phyloP scores from a whole-genome alignment of 2,329 filamentous ascomycete species.

The Cladosporium sphaerospermum region DNA sequence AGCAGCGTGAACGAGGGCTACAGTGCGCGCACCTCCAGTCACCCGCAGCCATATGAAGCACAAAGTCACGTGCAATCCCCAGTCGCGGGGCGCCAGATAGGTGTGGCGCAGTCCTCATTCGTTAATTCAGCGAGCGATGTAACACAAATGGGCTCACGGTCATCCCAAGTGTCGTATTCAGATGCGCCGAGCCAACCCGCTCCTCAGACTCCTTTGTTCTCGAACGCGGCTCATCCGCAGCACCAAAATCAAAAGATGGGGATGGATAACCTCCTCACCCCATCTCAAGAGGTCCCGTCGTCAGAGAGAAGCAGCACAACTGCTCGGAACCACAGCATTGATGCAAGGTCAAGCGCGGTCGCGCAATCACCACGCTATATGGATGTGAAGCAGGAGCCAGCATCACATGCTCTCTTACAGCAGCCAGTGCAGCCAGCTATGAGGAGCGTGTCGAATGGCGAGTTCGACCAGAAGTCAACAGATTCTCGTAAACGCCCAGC shows the following conservation, averaged over 20 bases:
- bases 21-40: constrained; percentile 23
- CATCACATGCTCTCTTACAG: neutral
- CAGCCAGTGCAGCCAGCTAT: constrained; percentile 2
- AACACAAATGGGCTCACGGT: constrained; percentile 17
- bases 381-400: neutral
- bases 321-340: constrained; percentile 2
- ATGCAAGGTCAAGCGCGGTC: neutral
- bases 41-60: constrained; percentile 17
- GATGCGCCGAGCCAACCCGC: constrained; percentile 1
- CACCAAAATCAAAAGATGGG: constrained; percentile 25
- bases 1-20: constrained; percentile 28
- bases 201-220: constrained; percentile 11
- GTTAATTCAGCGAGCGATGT: constrained; percentile 16
- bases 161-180: constrained; percentile 6
- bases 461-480: neutral
- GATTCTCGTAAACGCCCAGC: constrained; percentile 23
- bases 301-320: neutral
- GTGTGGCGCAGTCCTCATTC: constrained; percentile 15
- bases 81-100: constrained; percentile 9
- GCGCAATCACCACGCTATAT: neutral
- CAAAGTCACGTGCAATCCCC: constrained; percentile 20
- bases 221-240: constrained; percentile 14
- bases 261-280: constrained; percentile 26
- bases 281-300: constrained; percentile 17
- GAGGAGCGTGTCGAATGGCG: neutral